phyloP scores from a whole-genome alignment of 805 yeast genomes.

The Wickerhamiella kazuoi region DNA sequence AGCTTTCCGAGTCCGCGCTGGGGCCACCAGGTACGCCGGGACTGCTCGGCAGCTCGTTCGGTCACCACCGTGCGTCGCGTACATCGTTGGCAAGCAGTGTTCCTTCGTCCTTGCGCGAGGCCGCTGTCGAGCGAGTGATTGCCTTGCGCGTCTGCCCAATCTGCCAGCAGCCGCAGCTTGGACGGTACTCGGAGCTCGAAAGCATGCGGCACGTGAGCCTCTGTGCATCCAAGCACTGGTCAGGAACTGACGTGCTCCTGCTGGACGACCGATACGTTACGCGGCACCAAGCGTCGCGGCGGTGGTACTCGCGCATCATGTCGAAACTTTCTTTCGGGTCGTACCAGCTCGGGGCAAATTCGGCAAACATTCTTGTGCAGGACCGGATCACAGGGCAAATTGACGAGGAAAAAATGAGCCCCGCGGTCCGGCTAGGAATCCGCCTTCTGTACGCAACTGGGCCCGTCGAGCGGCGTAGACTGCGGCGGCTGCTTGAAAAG shows the following conservation, averaged over 20 bases:
- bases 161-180: constrained; percentile 45
- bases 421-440: constrained; percentile 76
- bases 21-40: background rate
- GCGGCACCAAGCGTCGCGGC: constrained; percentile 61
- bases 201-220: constrained; percentile 67
- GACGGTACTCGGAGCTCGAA: constrained; percentile 29
- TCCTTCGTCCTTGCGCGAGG: background rate
- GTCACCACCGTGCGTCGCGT: background rate
- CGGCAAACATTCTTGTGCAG: constrained; percentile 88
- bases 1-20: background rate
- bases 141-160: constrained; percentile 62
- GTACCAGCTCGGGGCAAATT: constrained; percentile 68
- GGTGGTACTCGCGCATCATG: constrained; percentile 74
- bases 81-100: background rate
- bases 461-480: constrained; percentile 61
- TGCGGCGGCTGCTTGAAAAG: constrained; percentile 52
- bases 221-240: constrained; percentile 67
- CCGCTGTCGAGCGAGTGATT: constrained; percentile 28
- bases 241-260: constrained; percentile 39
- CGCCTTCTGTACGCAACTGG: constrained; percentile 69
- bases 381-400: constrained; percentile 78
- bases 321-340: constrained; percentile 80
- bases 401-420: constrained; percentile 84
- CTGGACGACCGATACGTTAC: constrained; percentile 58
- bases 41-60: too few species aligned